Evolutionary conservation across 2,329 filamentous ascomycete species (phyloP), one percentile per base, ranked within the genome.

Genomic region (Botrytis cinerea): DNA sequence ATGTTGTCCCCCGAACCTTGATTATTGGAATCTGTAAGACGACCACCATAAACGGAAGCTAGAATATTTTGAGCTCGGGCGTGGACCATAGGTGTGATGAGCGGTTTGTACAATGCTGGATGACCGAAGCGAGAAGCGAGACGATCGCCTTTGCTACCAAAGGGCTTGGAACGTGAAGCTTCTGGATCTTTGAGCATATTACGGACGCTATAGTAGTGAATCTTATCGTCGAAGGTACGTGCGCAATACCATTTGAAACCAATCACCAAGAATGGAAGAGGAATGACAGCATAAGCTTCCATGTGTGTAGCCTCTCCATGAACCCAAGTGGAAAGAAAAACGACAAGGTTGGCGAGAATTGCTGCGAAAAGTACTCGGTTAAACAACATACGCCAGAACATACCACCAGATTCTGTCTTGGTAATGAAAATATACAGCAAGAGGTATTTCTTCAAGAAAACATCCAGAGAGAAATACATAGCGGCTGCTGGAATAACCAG

Each of bases 31-130:
- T 94, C 91, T 3, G 86, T 87, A 38, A 97, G 84, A 7, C 95
- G 91, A 18, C 95, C 95, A 38, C 90, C 90, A 81, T 98, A 98
- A 68, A 99, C 87, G 61, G 92, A 89, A n/a, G 92, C 91, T 16
- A 99, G 87, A 59, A 96, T 87, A 74, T 96, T 94, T 79, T 96
- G 93, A 3, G 94, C 93, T 82, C 93, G 97, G 71, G 93, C 92
- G 79, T 97, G 92, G 5, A 98, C 95, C 95, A 98, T 98, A 4
- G 95, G 95, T 0, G 94, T 97, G 78, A 95, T 95, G 32, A 98
- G 87, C 5, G 93, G 92, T 82, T 92, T 93, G 85, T 96, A 97
- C 25, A 98, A 86, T 7, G 93, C 94, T 1, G 95, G 96, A 81
- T 99, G 94, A 2, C 94, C 95, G 80, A 98, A 99, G 40, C 93